Percentiles rank a stretch among this genome's conserved stretches.
Evolutionary conservation across 441 rosid genomes (phyloP).

Genomic region (Croton laevigatus): DNA sequence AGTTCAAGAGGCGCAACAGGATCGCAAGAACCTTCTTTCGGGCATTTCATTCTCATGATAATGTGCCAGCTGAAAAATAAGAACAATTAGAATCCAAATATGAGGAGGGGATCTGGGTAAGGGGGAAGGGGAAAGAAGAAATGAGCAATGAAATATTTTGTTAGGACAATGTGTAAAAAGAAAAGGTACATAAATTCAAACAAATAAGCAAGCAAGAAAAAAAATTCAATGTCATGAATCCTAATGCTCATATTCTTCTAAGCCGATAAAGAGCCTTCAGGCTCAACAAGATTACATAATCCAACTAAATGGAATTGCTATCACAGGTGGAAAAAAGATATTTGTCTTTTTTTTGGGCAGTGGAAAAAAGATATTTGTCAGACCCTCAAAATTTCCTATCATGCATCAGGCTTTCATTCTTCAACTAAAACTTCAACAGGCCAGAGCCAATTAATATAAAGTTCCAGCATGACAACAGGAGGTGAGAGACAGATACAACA

Average conservation of each 20-base stretch:
- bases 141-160: not conserved
- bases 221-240: not conserved
- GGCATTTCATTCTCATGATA: slow-evolving; percentile 71
- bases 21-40: slow-evolving; percentile 64
- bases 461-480: not conserved
- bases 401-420: no score
- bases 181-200: not conserved
- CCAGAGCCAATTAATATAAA: not conserved
- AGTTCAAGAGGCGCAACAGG: slow-evolving; percentile 87
- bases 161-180: not conserved
- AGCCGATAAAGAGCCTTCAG: not conserved
- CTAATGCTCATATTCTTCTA: not conserved
- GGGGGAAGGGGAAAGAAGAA: not conserved
- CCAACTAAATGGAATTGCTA: not conserved
- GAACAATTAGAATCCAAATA: slow-evolving; percentile 1
- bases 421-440: not conserved
- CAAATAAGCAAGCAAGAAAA: not conserved
- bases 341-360: no score
- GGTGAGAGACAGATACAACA: not conserved
- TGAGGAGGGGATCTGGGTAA: not conserved
- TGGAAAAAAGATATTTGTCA: not conserved
- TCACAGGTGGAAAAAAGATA: not conserved
- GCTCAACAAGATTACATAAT: not conserved
- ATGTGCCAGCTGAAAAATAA: slow-evolving; percentile 65
- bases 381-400: no score